phyloP scores from a whole-genome alignment of 2,329 filamentous ascomycete species.

The Alternaria conjuncta region DNA sequence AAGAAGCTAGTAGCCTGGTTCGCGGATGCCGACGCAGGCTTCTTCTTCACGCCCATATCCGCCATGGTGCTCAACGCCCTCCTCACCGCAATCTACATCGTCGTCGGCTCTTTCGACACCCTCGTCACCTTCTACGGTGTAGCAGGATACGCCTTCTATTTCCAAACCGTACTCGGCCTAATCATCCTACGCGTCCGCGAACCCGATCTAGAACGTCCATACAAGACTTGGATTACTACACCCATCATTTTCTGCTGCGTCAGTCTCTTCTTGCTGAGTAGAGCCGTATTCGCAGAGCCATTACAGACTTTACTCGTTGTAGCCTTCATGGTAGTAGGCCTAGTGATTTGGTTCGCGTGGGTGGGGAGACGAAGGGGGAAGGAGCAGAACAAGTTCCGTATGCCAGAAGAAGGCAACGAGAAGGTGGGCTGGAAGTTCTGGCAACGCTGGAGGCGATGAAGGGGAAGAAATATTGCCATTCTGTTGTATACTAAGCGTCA shows the following conservation, averaged over 20 bases:
- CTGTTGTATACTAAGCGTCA: background rate
- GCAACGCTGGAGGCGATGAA: conserved; percentile 48
- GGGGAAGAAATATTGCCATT: background rate
- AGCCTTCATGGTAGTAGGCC: conserved; percentile 79
- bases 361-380: conserved; percentile 62
- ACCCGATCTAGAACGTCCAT: conserved; percentile 85
- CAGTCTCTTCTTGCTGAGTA: conserved; percentile 85
- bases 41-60: conserved; percentile 94
- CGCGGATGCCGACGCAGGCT: conserved; percentile 71
- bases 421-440: conserved; percentile 54
- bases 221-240: conserved; percentile 95
- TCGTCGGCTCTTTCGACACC: conserved; percentile 88
- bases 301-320: conserved; percentile 88
- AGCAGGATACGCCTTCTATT: conserved; percentile 97
- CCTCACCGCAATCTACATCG: conserved; percentile 77
- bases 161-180: conserved; percentile 89
- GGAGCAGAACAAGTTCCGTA: conserved; percentile 35
- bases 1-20: conserved; percentile 38
- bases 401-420: conserved; percentile 25
- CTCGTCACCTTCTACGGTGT: conserved; percentile 97
- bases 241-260: conserved; percentile 99
- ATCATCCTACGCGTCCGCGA: conserved; percentile 89
- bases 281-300: conserved; percentile 89
- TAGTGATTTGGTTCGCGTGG: conserved; percentile 89
- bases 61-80: conserved; percentile 82